Evolutionary conservation across 148 eudicot species (phyloP), one percentile per base, ranked within the genome.

Genomic region (Fagopyrum esculentum): DNA sequence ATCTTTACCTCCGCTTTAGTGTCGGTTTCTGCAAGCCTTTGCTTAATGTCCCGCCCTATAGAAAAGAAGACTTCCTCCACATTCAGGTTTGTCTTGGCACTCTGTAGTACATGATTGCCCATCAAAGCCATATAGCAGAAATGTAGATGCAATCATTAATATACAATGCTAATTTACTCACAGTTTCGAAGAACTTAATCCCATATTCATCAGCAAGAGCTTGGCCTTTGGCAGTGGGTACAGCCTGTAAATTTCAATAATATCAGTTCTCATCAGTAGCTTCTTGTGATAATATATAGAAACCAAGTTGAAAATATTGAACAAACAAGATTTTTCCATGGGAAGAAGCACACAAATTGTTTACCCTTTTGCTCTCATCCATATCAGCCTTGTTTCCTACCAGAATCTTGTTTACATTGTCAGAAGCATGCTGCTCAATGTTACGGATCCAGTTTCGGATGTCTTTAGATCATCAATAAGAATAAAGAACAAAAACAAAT

Each of bases 301-400:
- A 35, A 35, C 40, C 40, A 35, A 35, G 40, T 35, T 35, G 40
- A 35, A 35, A 35, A 35, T 35, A 35, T 35, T 35, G 40, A 35
- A 35, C 40, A 35, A 35, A 35, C 40, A 35, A 35, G 40, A 35
- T 35, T 35, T 1, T 35, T 35, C 40, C 40, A 35, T 35, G 40
- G 40, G 40, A 35, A 60, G 30, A 69, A 63, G 77, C 48, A 22
- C 55, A 63, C 30, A 74, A 16, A 19, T 11, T 8, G 35, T 11
- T 60, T 68, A 68, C 71, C 47, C 71, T 68, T 68, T 68, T 68
- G 47, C 71, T 68, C 15, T 68, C 71, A 35, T 68, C 71, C 71
- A 68, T 12, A 8, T 68, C 71, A 68, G 46, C 71, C 71, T 68
- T 68, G 71, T 68, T 68, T 6, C 71, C 71, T 6, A 35, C 71